These are phyloP conservation scores for Breynia disticha DNA, from an alignment of 441 rosid genomes.

Conservation along the genomic window DNA sequence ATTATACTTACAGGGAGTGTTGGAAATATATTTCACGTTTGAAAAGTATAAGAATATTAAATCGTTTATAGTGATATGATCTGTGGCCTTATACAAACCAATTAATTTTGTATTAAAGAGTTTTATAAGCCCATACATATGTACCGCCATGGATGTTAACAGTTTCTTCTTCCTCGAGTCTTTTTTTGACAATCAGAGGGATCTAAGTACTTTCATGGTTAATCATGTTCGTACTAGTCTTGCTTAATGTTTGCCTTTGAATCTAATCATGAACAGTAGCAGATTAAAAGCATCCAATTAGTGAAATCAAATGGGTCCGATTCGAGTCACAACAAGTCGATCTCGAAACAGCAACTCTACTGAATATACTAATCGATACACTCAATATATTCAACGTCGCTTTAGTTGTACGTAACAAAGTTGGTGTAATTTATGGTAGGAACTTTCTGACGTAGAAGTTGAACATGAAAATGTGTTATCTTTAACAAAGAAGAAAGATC, in stretches of 20 bases:
- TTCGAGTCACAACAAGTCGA: not conserved
- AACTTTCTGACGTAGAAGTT: conserved; percentile 29
- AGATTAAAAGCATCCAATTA: conserved; percentile 34
- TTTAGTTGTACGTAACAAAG: not conserved
- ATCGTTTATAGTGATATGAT: no score
- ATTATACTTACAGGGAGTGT: no score
- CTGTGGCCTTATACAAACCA: no score
- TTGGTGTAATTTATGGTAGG: conserved; percentile 14
- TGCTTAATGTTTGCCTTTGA: conserved; percentile 19
- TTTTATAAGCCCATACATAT: no score
- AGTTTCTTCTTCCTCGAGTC: conserved; percentile 16
- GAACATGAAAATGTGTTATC: conserved; percentile 13
- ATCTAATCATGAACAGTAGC: conserved; percentile 24
- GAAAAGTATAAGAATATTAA: no score
- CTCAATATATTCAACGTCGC: no score
- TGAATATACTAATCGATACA: not conserved
- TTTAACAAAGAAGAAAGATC: conserved; percentile 28
- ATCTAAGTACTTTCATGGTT: conserved; percentile 25
- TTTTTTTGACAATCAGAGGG: conserved; percentile 31
- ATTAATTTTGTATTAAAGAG: no score
- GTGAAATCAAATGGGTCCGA: conserved; percentile 35
- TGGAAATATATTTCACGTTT: no score
- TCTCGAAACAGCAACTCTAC: not conserved
- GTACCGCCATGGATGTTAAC: no score
- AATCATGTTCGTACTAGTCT: conserved; percentile 7